These are phyloP conservation scores for Pulveroboletus sp. DNA, from an alignment of 768 basidiomycete genomes.

Conservation along the genomic window DNA sequence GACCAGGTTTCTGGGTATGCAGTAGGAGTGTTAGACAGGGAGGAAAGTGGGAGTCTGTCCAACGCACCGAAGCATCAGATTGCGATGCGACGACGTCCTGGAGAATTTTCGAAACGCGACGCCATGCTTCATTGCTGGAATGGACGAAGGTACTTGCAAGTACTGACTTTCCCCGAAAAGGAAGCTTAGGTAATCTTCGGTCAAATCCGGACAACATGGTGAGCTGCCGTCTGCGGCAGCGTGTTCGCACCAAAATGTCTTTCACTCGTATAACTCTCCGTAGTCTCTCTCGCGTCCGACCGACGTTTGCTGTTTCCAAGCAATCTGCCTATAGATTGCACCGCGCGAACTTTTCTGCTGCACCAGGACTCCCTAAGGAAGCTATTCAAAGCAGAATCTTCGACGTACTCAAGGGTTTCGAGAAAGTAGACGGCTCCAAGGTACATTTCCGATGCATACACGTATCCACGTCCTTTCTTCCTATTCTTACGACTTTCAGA, in stretches of 20 bases:
- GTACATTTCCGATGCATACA: constrained; percentile 8
- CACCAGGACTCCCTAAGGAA: constrained; percentile 21
- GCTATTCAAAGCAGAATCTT: constrained; percentile 25
- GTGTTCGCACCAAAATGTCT: constrained; percentile 31
- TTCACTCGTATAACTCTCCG: constrained; percentile 32
- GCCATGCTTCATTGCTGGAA: constrained; percentile 86
- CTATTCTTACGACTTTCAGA: constrained; percentile 38
- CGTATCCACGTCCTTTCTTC: constrained; percentile 12
- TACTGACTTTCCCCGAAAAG: constrained; percentile 1
- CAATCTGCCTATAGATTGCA: constrained; percentile 26
- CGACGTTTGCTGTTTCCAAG: constrained; percentile 28
- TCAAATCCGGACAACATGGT: constrained; percentile 20
- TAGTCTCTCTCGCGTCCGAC: constrained; percentile 24
- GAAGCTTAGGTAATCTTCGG: constrained; percentile 13
- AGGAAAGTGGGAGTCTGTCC: background rate
- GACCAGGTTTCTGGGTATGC: constrained; percentile 71
- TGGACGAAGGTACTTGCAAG: too few species aligned
- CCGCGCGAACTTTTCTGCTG: constrained; percentile 30
- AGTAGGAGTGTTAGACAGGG: constrained; percentile 5
- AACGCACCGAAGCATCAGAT: constrained; percentile 83
- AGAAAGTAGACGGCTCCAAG: constrained; percentile 28
- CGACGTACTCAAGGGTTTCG: constrained; percentile 28
- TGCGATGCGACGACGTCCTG: constrained; percentile 86
- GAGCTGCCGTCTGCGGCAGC: constrained; percentile 3
- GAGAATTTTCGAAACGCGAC: constrained; percentile 89